Base-by-base conservation (phyloP, 768 basidiomycete species). In the Trametes cinnabarina region DNA sequence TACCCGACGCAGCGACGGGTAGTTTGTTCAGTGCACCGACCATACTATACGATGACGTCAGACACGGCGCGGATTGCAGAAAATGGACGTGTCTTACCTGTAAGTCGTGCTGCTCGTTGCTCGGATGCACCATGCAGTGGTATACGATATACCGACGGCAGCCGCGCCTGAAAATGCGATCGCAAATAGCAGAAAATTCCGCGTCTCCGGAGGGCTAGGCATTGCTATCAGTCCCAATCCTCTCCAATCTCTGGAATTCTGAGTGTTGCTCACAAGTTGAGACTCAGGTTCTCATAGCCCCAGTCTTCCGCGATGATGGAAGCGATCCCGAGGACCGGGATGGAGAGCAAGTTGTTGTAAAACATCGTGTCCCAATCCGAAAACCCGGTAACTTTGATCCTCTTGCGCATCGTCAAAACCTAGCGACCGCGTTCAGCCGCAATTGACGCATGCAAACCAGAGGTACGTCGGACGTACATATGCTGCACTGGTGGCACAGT, bases 321-420 rank as follows among this genome's bases (percentile, higher is more conserved):
- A 68, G 88, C 92, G 49, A 92, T 66, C 53, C 82, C 79, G 42
- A 99, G 77, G 37, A 98, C 86, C 4, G 97, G 97, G 65, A 98
- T 95, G 19, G 93, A 96, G 50, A 98, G 76, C 43, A 98, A 71
- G 72, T 98, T 99, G 77, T 96, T 97, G 79, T 98, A 98, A 76
- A 93, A 96, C 94, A 98, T 98, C 12, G 94, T 88, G 68, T 98
- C 96, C 95, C 94, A 97, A 68, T 99, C 96, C 47, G 94, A 87
- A 76, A 98, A 98, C 19, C 92, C 92, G 15, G 94, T 98, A 40
- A 79, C 72, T 76, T 98, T 98, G 79, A 99, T 98, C 55, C 88
- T 83, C 72, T 96, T 98, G 56, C 97, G 85, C 97, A 98, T 98
- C 39, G 91, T 80, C 47, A 99, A 80, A 37, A 97, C 93, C 94